These are phyloP conservation scores for Colletotrichum sp. DNA, from an alignment of 2,329 filamentous ascomycete species.

Conservation along the genomic window DNA sequence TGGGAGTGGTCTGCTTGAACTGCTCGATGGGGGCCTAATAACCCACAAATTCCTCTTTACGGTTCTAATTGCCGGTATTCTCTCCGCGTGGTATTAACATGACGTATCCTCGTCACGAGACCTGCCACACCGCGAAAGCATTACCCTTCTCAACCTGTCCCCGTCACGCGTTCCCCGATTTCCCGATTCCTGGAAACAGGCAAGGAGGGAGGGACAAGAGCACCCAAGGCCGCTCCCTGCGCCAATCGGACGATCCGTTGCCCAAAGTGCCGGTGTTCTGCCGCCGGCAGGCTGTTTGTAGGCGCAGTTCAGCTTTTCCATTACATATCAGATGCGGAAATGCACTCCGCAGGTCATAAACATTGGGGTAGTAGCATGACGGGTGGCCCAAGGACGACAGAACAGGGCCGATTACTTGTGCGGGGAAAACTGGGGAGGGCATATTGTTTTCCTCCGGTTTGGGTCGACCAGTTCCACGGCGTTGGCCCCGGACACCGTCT, in stretches of 20 bases:
- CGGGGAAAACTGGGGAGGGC: constrained; percentile 8
- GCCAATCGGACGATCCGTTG: background rate
- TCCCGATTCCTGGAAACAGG: background rate
- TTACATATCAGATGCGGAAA: background rate
- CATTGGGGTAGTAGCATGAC: background rate
- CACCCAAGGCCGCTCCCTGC: background rate
- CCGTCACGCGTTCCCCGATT: background rate
- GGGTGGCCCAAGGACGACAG: background rate
- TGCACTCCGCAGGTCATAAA: background rate
- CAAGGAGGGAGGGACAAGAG: background rate
- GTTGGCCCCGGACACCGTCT: background rate
- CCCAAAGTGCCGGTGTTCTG: background rate
- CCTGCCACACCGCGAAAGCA: background rate
- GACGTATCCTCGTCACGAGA: constrained; percentile 10
- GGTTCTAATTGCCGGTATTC: background rate
- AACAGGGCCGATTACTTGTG: constrained; percentile 19
- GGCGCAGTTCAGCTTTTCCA: background rate
- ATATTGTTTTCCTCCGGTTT: constrained; percentile 3
- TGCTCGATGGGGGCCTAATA: background rate
- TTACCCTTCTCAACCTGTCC: background rate
- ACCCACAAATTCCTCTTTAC: background rate
- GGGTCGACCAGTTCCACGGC: constrained; percentile 4
- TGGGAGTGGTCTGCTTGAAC: background rate
- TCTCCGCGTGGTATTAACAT: background rate
- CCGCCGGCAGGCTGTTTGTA: background rate